A percentile compares a stretch with the other conserved stretches of the same genome.
Evolutionary conservation across 129 eudicot species (phyloP).

Genomic region (Glebionis coronaria): DNA sequence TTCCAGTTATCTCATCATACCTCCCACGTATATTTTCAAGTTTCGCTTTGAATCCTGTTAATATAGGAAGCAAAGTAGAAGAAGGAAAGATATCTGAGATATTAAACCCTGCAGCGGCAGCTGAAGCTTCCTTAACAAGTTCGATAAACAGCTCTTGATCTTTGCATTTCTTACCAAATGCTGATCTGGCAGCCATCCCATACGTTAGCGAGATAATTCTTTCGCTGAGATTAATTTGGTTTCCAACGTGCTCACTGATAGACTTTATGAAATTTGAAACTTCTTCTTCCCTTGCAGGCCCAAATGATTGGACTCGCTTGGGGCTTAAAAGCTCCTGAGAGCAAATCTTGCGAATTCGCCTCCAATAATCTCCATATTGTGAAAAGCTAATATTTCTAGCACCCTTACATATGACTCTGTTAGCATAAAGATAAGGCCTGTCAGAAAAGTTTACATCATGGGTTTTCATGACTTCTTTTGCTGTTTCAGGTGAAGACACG

Average conservation of each 20-base stretch:
- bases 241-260: constrained; percentile 19
- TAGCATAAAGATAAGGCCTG: constrained; percentile 25
- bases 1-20: constrained; percentile 23
- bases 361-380: constrained; percentile 36
- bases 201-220: constrained; percentile 36
- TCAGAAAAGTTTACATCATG: constrained; percentile 31
- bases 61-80: constrained; percentile 17
- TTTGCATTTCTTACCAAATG: constrained; percentile 32
- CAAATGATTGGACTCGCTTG: constrained; percentile 29
- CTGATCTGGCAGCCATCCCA: constrained; percentile 28
- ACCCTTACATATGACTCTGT: constrained; percentile 23
- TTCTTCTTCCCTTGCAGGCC: constrained; percentile 30
- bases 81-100: constrained; percentile 31
- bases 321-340: constrained; percentile 39
- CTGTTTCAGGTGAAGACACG: constrained; percentile 36
- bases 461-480: constrained; percentile 32
- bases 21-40: constrained; percentile 23
- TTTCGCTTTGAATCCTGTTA: constrained; percentile 29
- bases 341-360: constrained; percentile 36
- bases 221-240: constrained; percentile 24
- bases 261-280: constrained; percentile 21
- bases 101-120: constrained; percentile 33
- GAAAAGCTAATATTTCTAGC: constrained; percentile 29
- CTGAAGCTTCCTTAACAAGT: constrained; percentile 39
- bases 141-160: constrained; percentile 28